Evolutionary conservation across 1,284 basidiomycete species (phyloP).

Genomic region (Sporisorium sorghi): DNA sequence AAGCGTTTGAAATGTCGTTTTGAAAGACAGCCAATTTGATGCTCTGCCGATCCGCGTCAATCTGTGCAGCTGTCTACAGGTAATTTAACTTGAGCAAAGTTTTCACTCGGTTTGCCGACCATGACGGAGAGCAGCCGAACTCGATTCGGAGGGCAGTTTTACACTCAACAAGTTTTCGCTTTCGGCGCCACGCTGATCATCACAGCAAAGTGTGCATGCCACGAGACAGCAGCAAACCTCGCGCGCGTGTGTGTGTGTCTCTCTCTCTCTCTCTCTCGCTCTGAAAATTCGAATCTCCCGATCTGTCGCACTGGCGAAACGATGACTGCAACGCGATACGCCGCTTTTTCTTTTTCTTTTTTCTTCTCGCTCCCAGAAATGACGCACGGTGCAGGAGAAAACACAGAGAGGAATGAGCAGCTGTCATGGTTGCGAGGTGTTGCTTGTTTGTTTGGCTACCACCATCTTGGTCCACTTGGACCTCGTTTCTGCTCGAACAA

Average conservation of each 20-base stretch:
- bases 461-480: not conserved
- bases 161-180: too few species aligned
- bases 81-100: too few species aligned
- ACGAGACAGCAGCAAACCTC: not conserved
- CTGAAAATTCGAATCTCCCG: not conserved
- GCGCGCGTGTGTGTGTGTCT: too few species aligned
- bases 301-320: too few species aligned
- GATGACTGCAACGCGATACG: not conserved
- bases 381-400: not conserved
- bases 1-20: not conserved
- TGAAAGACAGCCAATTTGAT: not conserved
- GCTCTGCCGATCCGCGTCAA: slow-evolving; percentile 13
- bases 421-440: not conserved
- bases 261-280: not conserved
- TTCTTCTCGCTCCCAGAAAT: not conserved
- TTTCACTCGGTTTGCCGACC: not conserved
- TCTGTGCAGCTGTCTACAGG: slow-evolving; percentile 17
- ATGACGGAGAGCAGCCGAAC: not conserved
- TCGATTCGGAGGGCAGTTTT: too few species aligned
- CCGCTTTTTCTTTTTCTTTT: not conserved
- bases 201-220: not conserved
- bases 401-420: not conserved
- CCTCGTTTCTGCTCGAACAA: not conserved
- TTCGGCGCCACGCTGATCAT: slow-evolving; percentile 1
- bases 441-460: not conserved